Conservation (phyloP, 352 stramenopile genomes). For the Globisporangium nodosum region DNA sequence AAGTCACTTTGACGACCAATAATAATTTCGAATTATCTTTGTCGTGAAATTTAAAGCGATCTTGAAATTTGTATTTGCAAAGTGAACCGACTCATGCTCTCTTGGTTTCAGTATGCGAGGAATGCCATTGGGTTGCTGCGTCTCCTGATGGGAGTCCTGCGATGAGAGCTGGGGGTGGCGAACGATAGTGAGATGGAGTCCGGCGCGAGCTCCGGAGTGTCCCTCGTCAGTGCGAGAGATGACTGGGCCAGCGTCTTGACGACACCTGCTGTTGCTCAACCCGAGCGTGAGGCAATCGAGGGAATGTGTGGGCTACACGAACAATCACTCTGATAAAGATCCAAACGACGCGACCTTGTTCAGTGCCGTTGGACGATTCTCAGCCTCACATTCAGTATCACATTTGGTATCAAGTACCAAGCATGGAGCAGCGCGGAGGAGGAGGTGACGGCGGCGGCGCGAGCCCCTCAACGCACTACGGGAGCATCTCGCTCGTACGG, state of each 20-base stretch:
- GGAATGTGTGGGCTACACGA: no score
- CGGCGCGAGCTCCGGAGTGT: no score
- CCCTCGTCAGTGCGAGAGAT: no score
- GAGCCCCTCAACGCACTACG: slow-evolving; percentile 15
- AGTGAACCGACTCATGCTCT: neutral
- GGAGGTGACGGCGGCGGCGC: neutral
- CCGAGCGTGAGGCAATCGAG: no score
- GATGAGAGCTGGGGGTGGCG: neutral
- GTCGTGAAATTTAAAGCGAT: no score
- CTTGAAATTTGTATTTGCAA: neutral
- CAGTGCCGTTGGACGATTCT: neutral
- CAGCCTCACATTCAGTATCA: neutral
- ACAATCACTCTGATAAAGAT: neutral
- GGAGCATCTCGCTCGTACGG: slow-evolving; percentile 33
- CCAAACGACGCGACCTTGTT: neutral
- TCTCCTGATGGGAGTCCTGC: neutral
- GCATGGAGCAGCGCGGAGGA: slow-evolving; percentile 15
- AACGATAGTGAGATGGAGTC: no score
- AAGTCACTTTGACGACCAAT: no score
- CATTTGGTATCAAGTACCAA: neutral
- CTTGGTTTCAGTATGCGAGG: neutral
- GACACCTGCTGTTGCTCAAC: no score
- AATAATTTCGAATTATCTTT: no score
- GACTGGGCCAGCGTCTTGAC: no score
- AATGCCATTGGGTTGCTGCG: no score